Base-by-base conservation (phyloP, 2,329 filamentous ascomycete genomes). In the Nemania sp. region DNA sequence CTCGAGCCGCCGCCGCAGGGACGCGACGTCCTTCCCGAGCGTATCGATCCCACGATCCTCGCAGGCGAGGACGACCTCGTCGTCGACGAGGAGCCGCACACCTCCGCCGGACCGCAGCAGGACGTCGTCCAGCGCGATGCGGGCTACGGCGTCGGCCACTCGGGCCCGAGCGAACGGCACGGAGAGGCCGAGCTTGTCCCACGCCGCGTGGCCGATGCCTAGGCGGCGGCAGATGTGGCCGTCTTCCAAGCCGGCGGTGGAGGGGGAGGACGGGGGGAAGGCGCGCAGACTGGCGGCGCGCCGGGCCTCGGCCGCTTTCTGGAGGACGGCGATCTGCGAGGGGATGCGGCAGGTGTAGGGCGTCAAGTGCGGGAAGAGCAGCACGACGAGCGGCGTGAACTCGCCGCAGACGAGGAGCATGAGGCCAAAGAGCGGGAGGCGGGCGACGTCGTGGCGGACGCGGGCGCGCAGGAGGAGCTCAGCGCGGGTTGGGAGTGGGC, bases 311-410 rank as follows among this genome's bases (percentile, higher is more conserved):
- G 80, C 76, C 65, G 82, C 80, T 15, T 70, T 71, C 53, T 84
- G 77, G 60, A 86, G 76, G 40, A 86, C 82, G 37, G 81, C 78
- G 6, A 91, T 78, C 77, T 97, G 94, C 40, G 78, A 79, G 0
- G 94, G 94, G 60, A 97, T 90, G 11, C 92, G 85, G 74, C 94
- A 97, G 0, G 91, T 89, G 68, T 86, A 86, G 0, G 94, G 94
- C 25, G 96, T 90, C 20, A 92, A 79, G 39, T 79, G 79, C 18
- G 87, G 87, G 25, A 96, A 78, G 34, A 87, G 83, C 6, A 92
- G 78, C 1, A 96, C 89, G 5, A 96, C 76, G 5, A 98, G 72
- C 0, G 93, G 92, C 1, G 93, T 91, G 77, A 96, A 89, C 76
- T 98, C 94, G 25, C 92, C 94, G 72, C 90, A 91, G 15, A 96